Conservation (phyloP, 129 eudicot species). For the Erigeron canadensis region DNA sequence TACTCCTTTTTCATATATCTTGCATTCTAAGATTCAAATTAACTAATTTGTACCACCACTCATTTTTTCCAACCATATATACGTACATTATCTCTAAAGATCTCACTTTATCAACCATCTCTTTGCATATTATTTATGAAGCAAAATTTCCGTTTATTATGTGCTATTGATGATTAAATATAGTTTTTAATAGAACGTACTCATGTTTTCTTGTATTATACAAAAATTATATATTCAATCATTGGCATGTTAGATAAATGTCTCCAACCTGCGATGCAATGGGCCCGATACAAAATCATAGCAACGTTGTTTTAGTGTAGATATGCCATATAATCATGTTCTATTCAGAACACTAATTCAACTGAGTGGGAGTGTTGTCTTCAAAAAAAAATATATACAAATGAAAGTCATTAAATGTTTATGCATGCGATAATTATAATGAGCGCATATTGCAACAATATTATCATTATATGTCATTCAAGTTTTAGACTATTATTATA, state of each 20-base stretch:
- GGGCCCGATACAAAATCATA: slow-evolving; percentile 12
- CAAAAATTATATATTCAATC: background rate
- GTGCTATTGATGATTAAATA: no score
- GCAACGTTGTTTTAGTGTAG: slow-evolving; percentile 2
- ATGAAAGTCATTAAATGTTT: no score
- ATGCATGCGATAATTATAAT: background rate
- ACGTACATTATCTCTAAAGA: background rate
- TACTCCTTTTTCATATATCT: slow-evolving; percentile 26
- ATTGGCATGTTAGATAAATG: slow-evolving; percentile 19
- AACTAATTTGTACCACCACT: slow-evolving; percentile 31
- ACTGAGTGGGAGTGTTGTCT: background rate
- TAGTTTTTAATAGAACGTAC: background rate
- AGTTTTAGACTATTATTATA: background rate
- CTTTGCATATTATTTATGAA: no score
- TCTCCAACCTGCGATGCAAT: slow-evolving; percentile 8
- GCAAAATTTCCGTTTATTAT: no score
- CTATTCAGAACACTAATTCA: background rate
- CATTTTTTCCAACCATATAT: slow-evolving; percentile 27
- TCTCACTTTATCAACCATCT: background rate
- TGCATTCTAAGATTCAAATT: slow-evolving; percentile 23
- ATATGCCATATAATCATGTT: slow-evolving; percentile 17
- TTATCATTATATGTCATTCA: background rate
- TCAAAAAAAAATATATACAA: no score
- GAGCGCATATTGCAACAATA: background rate
- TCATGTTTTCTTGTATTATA: background rate